These are phyloP conservation scores for Pythium apleroticum DNA, from an alignment of 352 stramenopile species.

Conservation along the genomic window DNA sequence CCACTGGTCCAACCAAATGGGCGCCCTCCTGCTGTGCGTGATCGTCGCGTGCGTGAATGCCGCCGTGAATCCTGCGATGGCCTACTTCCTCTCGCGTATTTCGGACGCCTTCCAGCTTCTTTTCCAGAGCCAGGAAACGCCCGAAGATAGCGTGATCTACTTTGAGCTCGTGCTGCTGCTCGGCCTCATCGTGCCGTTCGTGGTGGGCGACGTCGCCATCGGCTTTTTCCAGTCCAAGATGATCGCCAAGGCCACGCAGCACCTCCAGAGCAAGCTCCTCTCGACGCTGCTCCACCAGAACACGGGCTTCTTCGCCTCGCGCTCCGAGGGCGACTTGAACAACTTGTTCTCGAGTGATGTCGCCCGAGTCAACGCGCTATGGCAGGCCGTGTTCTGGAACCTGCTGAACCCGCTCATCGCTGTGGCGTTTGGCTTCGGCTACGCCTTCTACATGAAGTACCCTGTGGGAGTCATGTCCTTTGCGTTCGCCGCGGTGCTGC, in stretches of 20 bases:
- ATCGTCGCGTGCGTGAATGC: conserved; percentile 80
- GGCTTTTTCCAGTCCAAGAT: conserved; percentile 88
- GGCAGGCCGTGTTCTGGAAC: conserved; percentile 87
- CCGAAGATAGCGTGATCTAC: conserved; percentile 30
- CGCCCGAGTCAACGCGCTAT: conserved; percentile 74
- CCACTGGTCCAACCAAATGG: conserved; percentile 63
- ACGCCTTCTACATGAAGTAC: conserved; percentile 70
- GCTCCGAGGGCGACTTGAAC: conserved; percentile 82
- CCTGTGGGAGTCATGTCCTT: conserved; percentile 78
- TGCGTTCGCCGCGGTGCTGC: conserved; percentile 67
- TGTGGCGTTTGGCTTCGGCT: conserved; percentile 76
- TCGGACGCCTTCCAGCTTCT: conserved; percentile 65
- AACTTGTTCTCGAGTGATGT: conserved; percentile 84
- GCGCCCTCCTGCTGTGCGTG: conserved; percentile 64
- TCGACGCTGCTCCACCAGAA: conserved; percentile 74
- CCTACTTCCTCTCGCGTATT: conserved; percentile 56
- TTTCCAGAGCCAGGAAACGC: conserved; percentile 22
- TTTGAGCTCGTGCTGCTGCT: too few species aligned
- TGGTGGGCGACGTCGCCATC: conserved; percentile 75
- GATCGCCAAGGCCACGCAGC: conserved; percentile 81
- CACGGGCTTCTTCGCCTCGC: conserved; percentile 73
- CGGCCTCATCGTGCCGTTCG: conserved; percentile 70
- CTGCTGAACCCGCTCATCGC: conserved; percentile 70
- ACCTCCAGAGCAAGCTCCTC: conserved; percentile 63
- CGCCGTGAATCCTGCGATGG: conserved; percentile 65